Evolutionary conservation across 164 flowering plant genomes (phyloP), one percentile per base, ranked within the genome.

Genomic region (Annona cherimola): DNA sequence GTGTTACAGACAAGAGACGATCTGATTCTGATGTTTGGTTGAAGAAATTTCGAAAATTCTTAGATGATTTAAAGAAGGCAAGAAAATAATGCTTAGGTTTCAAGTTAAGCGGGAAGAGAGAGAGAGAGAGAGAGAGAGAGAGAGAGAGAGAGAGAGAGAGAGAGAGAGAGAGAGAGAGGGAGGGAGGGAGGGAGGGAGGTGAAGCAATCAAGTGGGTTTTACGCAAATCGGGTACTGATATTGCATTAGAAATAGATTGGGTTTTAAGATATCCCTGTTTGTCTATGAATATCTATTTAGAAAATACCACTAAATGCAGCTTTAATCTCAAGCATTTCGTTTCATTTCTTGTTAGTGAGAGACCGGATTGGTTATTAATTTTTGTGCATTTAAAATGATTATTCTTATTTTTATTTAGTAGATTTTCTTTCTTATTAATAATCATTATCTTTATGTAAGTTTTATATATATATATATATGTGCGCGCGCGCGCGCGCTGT

Each of bases 171-270:
- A 68, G 72, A 72, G 71, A 69, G 80, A 76, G 78, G 35, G 63
- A 65, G 40, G n/a, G 63, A 59, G 70, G 46, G 69, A 57, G 45
- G 46, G 66, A 71, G 77, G 79, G 71, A 67, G 81, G 83, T 82
- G 86, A 83, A 83, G 83, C 83, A 86, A 85, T 87, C 82, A 86
- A 89, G 93, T 91, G 92, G 89, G 75, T 76, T 86, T 85, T 85
- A 91, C 85, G 93, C 96, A 87, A 87, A 83, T 75, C 63, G 74
- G 84, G 81, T 78, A 78, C 80, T 74, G 85, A 80, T 81, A 78
- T 72, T 75, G 78, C 82, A 79, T 77, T 79, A 80, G 76, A 79
- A 46, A 62, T 86, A 76, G 86, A 86, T 89, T 89, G 89, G 82
- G 74, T 76, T 86, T 82, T 78, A 90, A 90, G 92, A 77, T 70